Conservation (phyloP, 2,329 filamentous ascomycete species). For the Clarireedia monteithiana region DNA sequence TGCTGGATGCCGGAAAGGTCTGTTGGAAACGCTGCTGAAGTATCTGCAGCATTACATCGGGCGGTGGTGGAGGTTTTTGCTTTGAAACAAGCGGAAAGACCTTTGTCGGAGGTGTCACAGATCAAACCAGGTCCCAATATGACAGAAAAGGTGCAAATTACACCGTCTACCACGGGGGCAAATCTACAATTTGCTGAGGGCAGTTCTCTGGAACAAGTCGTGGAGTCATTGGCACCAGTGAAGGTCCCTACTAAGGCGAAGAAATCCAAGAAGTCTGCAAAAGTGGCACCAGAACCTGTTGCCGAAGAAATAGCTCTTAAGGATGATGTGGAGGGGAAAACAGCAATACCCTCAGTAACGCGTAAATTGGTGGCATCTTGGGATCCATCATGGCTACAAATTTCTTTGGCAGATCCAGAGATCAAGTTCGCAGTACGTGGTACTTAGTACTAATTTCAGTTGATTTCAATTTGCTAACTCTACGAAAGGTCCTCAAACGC, state of each 20-base stretch:
- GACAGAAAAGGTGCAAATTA: constrained; percentile 23
- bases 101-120: constrained; percentile 17
- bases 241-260: constrained; percentile 1
- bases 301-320: constrained; percentile 21
- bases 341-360: constrained; percentile 3
- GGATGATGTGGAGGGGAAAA: no score
- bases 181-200: constrained; percentile 18
- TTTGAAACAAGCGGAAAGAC: constrained; percentile 36
- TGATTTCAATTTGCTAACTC: constrained; percentile 7
- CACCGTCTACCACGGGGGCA: constrained; percentile 15
- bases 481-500: constrained; percentile 65
- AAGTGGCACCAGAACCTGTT: constrained; percentile 22
- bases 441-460: not conserved
- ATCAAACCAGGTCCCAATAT: constrained; percentile 13
- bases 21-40: constrained; percentile 29
- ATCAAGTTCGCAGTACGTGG: constrained; percentile 67
- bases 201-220: constrained; percentile 12
- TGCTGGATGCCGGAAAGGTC: constrained; percentile 34
- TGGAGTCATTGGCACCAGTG: constrained; percentile 11
- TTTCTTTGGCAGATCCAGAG: constrained; percentile 47
- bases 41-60: constrained; percentile 41
- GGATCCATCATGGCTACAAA: constrained; percentile 49
- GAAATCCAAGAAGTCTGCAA: constrained; percentile 11
- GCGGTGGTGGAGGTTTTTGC: constrained; percentile 48
- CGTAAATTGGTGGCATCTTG: constrained; percentile 33